Percentiles rank a stretch among this genome's conserved stretches.
Conservation (phyloP, 495 filamentous ascomycete species). For the Lentithecium fluviatile region DNA sequence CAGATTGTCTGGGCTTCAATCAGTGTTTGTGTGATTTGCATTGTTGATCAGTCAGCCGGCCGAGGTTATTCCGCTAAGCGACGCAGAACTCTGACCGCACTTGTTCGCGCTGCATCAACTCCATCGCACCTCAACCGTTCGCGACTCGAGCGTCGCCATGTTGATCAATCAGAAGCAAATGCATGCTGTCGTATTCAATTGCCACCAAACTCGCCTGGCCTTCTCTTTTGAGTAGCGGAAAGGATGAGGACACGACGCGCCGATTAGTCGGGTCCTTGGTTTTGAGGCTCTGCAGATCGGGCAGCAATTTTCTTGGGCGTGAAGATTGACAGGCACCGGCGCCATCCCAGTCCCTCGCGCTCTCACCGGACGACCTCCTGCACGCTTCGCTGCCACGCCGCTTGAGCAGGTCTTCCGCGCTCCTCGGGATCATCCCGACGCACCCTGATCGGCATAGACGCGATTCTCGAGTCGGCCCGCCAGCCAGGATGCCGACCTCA, state of each 20-base stretch:
- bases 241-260: no score
- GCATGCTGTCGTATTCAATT: constrained; percentile 2
- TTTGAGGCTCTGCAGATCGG: constrained; percentile 20
- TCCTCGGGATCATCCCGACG: constrained; percentile 12
- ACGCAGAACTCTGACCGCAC: constrained; percentile 5
- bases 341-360: neutral
- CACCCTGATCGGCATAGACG: neutral
- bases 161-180: constrained; percentile 16
- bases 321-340: constrained; percentile 23
- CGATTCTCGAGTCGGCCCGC: neutral
- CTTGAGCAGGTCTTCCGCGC: neutral
- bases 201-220: no score
- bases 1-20: no score
- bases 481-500: neutral
- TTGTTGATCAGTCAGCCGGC: neutral
- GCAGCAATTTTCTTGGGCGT: constrained; percentile 13
- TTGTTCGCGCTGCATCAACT: neutral
- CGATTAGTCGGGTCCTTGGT: neutral
- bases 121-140: neutral
- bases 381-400: neutral
- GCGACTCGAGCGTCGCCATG: neutral
- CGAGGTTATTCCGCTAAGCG: constrained; percentile 18
- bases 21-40: no score
- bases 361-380: constrained; percentile 9
- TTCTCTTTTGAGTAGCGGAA: neutral